Percentiles rank a stretch among this genome's conserved stretches.
These are phyloP conservation scores for Calonectria pseudoreteaudii DNA, from an alignment of 2,329 filamentous ascomycete species.

Conservation along the genomic window DNA sequence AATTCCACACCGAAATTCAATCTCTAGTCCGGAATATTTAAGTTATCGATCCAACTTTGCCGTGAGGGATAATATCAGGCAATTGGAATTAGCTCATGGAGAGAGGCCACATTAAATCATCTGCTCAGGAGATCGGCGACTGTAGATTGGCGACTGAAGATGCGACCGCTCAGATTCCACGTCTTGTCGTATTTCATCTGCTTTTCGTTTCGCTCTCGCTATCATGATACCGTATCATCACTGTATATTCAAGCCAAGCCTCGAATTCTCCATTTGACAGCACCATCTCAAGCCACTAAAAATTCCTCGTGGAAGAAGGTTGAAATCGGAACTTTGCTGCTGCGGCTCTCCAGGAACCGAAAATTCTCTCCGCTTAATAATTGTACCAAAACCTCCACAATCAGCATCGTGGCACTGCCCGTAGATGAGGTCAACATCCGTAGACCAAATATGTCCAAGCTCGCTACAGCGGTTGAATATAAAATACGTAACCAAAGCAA, in stretches of 20 bases:
- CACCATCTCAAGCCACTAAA: neutral
- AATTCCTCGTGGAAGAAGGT: neutral
- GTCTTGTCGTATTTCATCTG: neutral
- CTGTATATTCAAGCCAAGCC: neutral
- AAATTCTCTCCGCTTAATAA: neutral
- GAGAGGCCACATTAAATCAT: neutral
- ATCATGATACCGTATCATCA: neutral
- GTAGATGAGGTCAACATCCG: neutral
- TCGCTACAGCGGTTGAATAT: neutral
- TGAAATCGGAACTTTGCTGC: neutral
- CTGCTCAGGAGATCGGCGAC: neutral
- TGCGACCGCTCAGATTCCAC: neutral
- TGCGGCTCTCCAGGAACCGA: neutral
- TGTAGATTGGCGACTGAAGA: neutral
- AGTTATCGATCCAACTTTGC: neutral
- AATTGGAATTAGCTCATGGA: no score
- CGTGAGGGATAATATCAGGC: neutral
- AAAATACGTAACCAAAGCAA: neutral
- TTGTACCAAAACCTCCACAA: neutral
- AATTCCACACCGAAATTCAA: neutral
- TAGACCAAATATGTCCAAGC: neutral
- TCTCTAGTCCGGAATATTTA: neutral
- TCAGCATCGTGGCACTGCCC: no score
- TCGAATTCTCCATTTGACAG: neutral
- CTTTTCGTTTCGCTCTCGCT: neutral